A percentile compares a stretch with the other conserved stretches of the same genome.
phyloP scores from a whole-genome alignment of 2,329 filamentous ascomycete species.

The Amphichorda felina region DNA sequence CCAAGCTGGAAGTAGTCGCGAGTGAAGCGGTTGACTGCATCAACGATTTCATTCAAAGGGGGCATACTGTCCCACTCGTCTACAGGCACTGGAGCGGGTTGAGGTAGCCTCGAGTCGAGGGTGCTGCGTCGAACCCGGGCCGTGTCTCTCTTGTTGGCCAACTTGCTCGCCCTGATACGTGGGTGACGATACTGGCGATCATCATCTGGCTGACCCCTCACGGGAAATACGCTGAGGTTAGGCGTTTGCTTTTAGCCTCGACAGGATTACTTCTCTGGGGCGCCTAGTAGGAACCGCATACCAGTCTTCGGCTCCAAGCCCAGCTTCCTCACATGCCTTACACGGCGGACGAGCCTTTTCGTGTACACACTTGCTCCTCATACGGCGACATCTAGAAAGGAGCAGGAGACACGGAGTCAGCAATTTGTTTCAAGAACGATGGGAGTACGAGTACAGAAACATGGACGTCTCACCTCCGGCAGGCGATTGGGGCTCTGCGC shows the following conservation, averaged over 20 bases:
- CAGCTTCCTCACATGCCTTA: slow-evolving; percentile 36
- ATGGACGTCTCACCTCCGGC: slow-evolving; percentile 3
- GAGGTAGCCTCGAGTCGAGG: background rate
- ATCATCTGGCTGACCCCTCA: slow-evolving; percentile 38
- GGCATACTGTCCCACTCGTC: slow-evolving; percentile 40
- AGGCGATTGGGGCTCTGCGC: slow-evolving; percentile 3
- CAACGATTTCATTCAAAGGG: slow-evolving; percentile 34
- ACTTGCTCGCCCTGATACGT: slow-evolving; percentile 34
- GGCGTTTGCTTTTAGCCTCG: background rate
- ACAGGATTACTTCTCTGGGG: no score
- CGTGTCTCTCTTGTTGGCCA: background rate
- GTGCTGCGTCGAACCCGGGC: background rate
- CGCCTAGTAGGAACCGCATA: slow-evolving; percentile 23
- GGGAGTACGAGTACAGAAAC: slow-evolving; percentile 1
- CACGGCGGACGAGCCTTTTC: slow-evolving; percentile 36
- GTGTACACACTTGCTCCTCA: slow-evolving; percentile 44
- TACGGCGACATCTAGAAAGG: slow-evolving; percentile 34
- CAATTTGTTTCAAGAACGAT: slow-evolving; percentile 3
- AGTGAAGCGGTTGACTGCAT: slow-evolving; percentile 40
- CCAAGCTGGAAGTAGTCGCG: slow-evolving; percentile 46
- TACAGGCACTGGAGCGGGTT: background rate
- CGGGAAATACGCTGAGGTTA: slow-evolving; percentile 32
- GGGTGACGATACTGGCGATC: slow-evolving; percentile 46
- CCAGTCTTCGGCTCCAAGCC: slow-evolving; percentile 36
- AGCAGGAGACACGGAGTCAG: background rate